phyloP scores from a whole-genome alignment of 257 asterid species.

The Fraxinus cuspidata region DNA sequence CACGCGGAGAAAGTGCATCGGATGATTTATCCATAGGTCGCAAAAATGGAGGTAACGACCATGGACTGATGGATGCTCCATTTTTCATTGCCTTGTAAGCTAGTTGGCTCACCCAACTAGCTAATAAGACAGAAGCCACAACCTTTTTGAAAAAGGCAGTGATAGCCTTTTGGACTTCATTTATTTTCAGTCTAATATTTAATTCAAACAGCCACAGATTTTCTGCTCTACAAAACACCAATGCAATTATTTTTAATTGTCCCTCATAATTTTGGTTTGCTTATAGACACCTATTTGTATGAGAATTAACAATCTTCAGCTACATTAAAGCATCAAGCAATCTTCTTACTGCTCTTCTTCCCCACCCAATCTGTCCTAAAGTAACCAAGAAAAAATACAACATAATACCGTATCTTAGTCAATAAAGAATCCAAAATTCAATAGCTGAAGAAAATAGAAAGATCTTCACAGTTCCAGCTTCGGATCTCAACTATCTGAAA shows the following conservation, averaged over 20 bases:
- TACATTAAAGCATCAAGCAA: neutral
- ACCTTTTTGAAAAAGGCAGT: neutral
- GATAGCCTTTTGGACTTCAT: neutral
- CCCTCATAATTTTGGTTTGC: neutral
- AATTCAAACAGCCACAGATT: neutral
- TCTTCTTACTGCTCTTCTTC: neutral
- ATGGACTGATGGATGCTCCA: neutral
- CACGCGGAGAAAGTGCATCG: neutral
- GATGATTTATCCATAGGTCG: neutral
- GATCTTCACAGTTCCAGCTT: slow-evolving; percentile 19
- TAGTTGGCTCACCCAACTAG: neutral
- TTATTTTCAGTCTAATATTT: neutral
- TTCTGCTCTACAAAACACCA: slow-evolving; percentile 1
- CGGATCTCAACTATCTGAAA: slow-evolving; percentile 20
- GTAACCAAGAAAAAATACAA: neutral
- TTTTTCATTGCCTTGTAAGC: neutral
- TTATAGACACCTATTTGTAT: neutral
- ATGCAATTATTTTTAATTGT: neutral
- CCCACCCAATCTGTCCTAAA: neutral
- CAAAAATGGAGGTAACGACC: neutral
- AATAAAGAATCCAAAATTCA: neutral
- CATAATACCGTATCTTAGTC: neutral
- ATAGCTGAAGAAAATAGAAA: neutral
- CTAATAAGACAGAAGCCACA: neutral
- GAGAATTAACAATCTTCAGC: neutral